Evolutionary conservation across 2,329 filamentous ascomycete species (phyloP).

Genomic region (Colletotrichum viniferum): DNA sequence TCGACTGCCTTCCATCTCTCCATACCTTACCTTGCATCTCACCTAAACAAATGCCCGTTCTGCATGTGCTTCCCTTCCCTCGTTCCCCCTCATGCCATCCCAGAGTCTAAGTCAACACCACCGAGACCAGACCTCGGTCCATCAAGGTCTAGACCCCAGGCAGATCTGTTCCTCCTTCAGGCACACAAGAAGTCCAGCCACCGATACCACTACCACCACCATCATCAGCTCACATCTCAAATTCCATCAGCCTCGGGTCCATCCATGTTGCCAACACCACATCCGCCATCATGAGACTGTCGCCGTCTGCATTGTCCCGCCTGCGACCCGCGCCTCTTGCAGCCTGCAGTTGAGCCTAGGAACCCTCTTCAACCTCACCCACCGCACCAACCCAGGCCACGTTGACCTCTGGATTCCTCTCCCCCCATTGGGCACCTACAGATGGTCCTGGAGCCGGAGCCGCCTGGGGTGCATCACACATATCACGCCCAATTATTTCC

Average conservation of each 20-base stretch:
- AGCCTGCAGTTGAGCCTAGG: background rate
- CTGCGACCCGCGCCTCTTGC: background rate
- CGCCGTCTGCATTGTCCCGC: background rate
- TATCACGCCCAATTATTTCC: background rate
- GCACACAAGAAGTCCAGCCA: background rate
- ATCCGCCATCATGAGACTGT: background rate
- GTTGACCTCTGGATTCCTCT: background rate
- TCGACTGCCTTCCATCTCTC: background rate
- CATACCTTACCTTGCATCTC: background rate
- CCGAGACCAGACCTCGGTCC: background rate
- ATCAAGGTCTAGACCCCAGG: conserved; percentile 7
- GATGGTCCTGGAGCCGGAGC: background rate
- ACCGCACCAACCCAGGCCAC: background rate
- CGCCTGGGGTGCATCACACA: background rate
- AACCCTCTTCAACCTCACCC: background rate
- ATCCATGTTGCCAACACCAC: background rate
- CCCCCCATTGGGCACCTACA: background rate
- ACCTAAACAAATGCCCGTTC: background rate
- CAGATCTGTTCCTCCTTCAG: conserved; percentile 3
- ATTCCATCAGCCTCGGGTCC: background rate
- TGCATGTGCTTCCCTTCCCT: conserved; percentile 4
- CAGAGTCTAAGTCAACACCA: conserved; percentile 5
- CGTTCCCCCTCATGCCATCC: background rate
- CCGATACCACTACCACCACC: background rate
- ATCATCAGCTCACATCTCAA: background rate